Evolutionary conservation across 1,139 yeast genomes (phyloP), one percentile per base, ranked within the genome.

Genomic region (Lodderomyces theae): DNA sequence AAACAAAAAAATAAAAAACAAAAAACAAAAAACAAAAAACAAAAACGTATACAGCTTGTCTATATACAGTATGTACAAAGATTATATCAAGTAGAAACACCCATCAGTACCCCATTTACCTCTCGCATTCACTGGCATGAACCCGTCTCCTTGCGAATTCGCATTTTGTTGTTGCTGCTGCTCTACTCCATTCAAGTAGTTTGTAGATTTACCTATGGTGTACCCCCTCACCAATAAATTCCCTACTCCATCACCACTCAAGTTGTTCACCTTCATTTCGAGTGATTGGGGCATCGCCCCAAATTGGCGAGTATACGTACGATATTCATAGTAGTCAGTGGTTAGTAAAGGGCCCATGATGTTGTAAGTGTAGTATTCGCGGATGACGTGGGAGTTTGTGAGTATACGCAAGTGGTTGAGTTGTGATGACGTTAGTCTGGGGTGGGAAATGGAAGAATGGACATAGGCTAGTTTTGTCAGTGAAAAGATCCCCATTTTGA

Each of bases 51-150:
- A n/a, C n/a, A n/a, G n/a, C n/a, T n/a, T n/a, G n/a, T n/a, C n/a
- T n/a, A n/a, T n/a, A n/a, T n/a, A n/a, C n/a, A n/a, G n/a, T n/a
- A n/a, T n/a, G n/a, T n/a, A n/a, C n/a, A n/a, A n/a, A n/a, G n/a
- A 10, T 34, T 23, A 34, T 17, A 26, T 16, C 19, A 69, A 66
- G 54, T 80, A 85, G 50, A 84, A 74, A 54, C 92, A 83, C 1
- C 92, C 90, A 58, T 85, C 94, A 35, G 61, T 67, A 9, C 89
- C 92, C 74, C 83, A 82, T 35, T 67, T 66, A 0, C 87, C 90
- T 30, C 52, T 56, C 32, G 53, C 62, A 0, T 74, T 72, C 8
- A 82, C 58, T 2, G 78, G 77, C 77, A 79, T 77, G 66, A 82
- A 81, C 5, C 87, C 86, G 43, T 82, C 86, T 4, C 31, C 31